Conservation (phyloP, 2,329 filamentous ascomycete species). For the Eutypa lata region DNA sequence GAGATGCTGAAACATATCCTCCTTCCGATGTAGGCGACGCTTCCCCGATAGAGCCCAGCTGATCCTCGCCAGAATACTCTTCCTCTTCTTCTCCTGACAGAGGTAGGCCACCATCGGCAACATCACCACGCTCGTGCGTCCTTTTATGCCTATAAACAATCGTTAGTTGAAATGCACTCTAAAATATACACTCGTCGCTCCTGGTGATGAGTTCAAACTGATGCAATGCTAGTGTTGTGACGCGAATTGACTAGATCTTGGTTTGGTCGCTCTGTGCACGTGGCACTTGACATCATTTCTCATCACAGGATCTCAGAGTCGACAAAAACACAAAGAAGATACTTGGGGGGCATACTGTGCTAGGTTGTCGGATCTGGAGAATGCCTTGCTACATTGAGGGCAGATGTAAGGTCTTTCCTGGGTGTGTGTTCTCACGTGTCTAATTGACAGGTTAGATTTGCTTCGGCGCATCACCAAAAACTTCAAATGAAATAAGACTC, state of each 20-base stretch:
- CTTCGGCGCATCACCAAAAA: slow-evolving; percentile 38
- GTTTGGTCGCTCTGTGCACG: slow-evolving; percentile 22
- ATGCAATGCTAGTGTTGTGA: slow-evolving; percentile 34
- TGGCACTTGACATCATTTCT: slow-evolving; percentile 37
- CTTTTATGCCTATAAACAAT: slow-evolving; percentile 73
- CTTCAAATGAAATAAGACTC: slow-evolving; percentile 36
- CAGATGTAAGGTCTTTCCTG: slow-evolving; percentile 98
- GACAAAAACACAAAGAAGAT: slow-evolving; percentile 36
- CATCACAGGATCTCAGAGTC: slow-evolving; percentile 36
- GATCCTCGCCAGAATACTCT: slow-evolving; percentile 77
- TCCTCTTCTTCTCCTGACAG: slow-evolving; percentile 83
- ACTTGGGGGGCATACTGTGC: slow-evolving; percentile 71
- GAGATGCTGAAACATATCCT: slow-evolving; percentile 55
- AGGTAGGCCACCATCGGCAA: slow-evolving; percentile 54
- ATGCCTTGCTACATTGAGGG: slow-evolving; percentile 97
- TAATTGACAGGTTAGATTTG: slow-evolving; percentile 54
- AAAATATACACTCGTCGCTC: slow-evolving; percentile 18
- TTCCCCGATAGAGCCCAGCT: slow-evolving; percentile 76
- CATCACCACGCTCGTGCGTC: slow-evolving; percentile 64
- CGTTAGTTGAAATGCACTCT: slow-evolving; percentile 31
- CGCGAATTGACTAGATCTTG: slow-evolving; percentile 24
- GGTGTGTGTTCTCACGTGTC: slow-evolving; percentile 98
- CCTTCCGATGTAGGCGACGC: slow-evolving; percentile 70
- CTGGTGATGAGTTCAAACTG: slow-evolving; percentile 30
- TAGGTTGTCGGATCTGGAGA: slow-evolving; percentile 97